These are phyloP conservation scores for Umbellularia californica DNA, from an alignment of 164 flowering plant species.

Conservation along the genomic window DNA sequence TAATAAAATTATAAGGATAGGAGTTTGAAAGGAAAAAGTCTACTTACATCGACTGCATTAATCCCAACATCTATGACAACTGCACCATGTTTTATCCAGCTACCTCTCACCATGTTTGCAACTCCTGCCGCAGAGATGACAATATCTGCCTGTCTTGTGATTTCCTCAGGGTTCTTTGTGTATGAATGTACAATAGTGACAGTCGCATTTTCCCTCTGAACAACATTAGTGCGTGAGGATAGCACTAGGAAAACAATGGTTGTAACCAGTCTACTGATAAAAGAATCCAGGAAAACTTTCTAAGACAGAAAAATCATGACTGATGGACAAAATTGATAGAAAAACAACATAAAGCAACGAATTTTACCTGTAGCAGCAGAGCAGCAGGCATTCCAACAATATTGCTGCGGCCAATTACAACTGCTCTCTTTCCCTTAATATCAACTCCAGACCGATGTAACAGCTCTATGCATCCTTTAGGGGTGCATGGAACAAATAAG, in stretches of 20 bases:
- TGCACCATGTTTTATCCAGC: constrained; percentile 97
- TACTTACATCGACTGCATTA: constrained; percentile 76
- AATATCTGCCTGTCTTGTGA: constrained; percentile 83
- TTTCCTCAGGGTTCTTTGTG: constrained; percentile 77
- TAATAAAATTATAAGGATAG: background rate
- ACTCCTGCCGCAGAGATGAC: constrained; percentile 83
- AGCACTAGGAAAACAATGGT: background rate
- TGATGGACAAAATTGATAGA: background rate
- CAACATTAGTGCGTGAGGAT: constrained; percentile 5
- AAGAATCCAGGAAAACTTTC: background rate
- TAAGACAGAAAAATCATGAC: background rate
- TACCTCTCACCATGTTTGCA: constrained; percentile 83
- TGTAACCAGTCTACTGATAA: background rate
- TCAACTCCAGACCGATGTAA: constrained; percentile 61
- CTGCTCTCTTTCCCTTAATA: constrained; percentile 92
- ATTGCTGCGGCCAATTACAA: constrained; percentile 97
- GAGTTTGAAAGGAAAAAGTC: background rate
- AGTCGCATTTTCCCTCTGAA: constrained; percentile 94
- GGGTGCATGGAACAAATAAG: constrained; percentile 91
- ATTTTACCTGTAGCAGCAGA: constrained; percentile 64
- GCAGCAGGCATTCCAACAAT: constrained; percentile 98
- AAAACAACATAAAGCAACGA: background rate
- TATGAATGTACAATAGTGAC: constrained; percentile 77
- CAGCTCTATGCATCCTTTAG: constrained; percentile 92
- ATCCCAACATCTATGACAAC: constrained; percentile 95